Evolutionary conservation across 805 yeast species (phyloP), one percentile per base, ranked within the genome.

Genomic region (Cyberlindnera maclurae): DNA sequence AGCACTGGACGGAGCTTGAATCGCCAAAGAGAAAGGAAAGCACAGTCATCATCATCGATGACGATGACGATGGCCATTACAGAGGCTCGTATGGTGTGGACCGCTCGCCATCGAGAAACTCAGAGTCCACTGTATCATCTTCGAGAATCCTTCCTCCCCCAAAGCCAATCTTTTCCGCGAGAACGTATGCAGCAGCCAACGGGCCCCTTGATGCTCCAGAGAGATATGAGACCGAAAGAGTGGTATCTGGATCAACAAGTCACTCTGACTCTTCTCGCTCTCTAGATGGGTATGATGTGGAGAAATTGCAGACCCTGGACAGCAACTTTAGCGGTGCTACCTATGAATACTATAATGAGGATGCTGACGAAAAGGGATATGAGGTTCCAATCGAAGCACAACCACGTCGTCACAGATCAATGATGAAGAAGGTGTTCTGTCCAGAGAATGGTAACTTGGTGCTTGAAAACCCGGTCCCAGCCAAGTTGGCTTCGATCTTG

Each of bases 381-480:
- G 56, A 62, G 61, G 50, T 60, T 17, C 62, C 62, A 34, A 22
- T 40, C 7, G 38, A 49, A 4, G 56, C 59, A 1, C 62, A 57
- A 35, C 84, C 85, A 9, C 71, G 77, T 37, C 75, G 86, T 51
- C 81, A 82, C 47, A 80, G 79, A 52, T 74, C 84, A 3, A 70
- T 74, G 47, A 71, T 80, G 32, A 82, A 88, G 53, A 31, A 17
- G 29, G 82, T 83, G 51, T 86, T 84, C 58, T 64, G 79, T 54
- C 73, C 88, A 34, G 83, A 80, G 41, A 68, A 80, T 37, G 94
- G 96, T 51, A 78, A 90, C 52, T 73, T 93, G 57, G 87, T 89
- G 11, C 69, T 93, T 39, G 97, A 93, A 57, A 90, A 94, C 52
- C 96, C 97, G 4, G 82, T 93, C 35, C 97, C 99, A 12, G 79